A percentile compares a stretch with the other conserved stretches of the same genome.
Conservation (phyloP, 768 basidiomycete species). For the Cystofilobasidium ferigula region DNA sequence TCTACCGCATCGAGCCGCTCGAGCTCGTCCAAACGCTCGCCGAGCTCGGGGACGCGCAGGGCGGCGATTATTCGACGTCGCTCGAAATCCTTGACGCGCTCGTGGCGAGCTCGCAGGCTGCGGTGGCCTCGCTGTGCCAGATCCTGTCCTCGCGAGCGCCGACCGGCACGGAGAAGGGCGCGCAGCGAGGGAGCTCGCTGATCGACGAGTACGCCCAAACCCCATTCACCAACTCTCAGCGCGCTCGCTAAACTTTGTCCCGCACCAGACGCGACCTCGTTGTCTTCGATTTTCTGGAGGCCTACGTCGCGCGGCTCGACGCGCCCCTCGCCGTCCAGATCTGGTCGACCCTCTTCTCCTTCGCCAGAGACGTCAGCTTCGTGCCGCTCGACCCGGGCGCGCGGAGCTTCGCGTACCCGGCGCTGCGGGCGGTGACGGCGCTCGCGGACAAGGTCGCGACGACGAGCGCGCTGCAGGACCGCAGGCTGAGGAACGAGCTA, state of each 20-base stretch:
- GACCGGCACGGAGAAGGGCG: not conserved
- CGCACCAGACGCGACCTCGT: conserved; percentile 53
- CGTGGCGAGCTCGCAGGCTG: conserved; percentile 69
- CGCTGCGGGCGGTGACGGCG: conserved; percentile 67
- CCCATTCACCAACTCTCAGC: not conserved
- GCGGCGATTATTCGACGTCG: conserved; percentile 38
- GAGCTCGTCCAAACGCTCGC: conserved; percentile 77
- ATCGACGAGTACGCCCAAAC: not conserved
- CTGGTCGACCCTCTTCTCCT: conserved; percentile 65
- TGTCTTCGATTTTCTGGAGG: conserved; percentile 78
- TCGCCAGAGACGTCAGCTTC: conserved; percentile 62
- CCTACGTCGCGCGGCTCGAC: conserved; percentile 70
- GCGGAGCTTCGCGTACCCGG: conserved; percentile 45
- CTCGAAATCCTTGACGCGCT: conserved; percentile 78
- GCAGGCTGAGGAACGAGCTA: conserved; percentile 72
- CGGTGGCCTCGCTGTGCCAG: conserved; percentile 81
- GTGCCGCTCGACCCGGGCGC: conserved; percentile 58
- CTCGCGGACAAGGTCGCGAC: conserved; percentile 74
- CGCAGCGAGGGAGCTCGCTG: too few relatives aligned
- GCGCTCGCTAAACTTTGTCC: not conserved
- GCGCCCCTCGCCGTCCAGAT: conserved; percentile 87
- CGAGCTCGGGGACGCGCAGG: conserved; percentile 54
- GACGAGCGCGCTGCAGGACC: conserved; percentile 84
- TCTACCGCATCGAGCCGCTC: conserved; percentile 66
- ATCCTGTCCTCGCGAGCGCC: conserved; percentile 35